Percentiles rank a stretch among this genome's conserved stretches.
Evolutionary conservation across 441 rosid genomes (phyloP).

Genomic region (Codiaeum variegatum): DNA sequence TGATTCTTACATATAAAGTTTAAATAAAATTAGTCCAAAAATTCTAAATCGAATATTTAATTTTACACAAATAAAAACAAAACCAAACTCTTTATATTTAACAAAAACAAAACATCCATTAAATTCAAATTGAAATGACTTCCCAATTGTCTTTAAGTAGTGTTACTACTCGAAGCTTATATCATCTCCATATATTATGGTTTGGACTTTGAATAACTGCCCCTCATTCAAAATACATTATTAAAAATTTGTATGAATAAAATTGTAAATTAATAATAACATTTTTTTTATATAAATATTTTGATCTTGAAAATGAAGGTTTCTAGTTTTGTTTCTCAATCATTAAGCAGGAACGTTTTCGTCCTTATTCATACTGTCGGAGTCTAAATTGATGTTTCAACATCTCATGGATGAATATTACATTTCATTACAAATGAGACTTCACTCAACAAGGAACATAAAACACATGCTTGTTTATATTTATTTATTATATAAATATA

Average conservation of each 20-base stretch:
- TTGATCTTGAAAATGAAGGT: conserved; percentile 35
- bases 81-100: background rate
- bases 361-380: conserved; percentile 35
- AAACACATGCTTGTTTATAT: background rate
- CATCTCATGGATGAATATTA: conserved; percentile 19
- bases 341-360: conserved; percentile 44
- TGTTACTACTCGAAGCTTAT: conserved; percentile 14
- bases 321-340: conserved; percentile 37
- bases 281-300: conserved; percentile 10
- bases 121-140: conserved; percentile 30
- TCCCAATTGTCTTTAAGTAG: conserved; percentile 23
- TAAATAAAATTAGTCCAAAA: background rate
- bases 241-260: conserved; percentile 8
- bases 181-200: conserved; percentile 50
- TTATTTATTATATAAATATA: too few relatives aligned
- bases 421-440: background rate
- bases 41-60: background rate
- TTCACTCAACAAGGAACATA: background rate
- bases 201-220: conserved; percentile 67
- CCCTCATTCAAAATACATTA: conserved; percentile 49
- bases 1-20: conserved; percentile 22
- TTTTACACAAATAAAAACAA: background rate
- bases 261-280: background rate
- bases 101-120: conserved; percentile 17
- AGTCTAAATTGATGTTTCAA: conserved; percentile 41